Base-by-base conservation (phyloP, 495 filamentous ascomycete genomes). In the Neurospora sp. region DNA sequence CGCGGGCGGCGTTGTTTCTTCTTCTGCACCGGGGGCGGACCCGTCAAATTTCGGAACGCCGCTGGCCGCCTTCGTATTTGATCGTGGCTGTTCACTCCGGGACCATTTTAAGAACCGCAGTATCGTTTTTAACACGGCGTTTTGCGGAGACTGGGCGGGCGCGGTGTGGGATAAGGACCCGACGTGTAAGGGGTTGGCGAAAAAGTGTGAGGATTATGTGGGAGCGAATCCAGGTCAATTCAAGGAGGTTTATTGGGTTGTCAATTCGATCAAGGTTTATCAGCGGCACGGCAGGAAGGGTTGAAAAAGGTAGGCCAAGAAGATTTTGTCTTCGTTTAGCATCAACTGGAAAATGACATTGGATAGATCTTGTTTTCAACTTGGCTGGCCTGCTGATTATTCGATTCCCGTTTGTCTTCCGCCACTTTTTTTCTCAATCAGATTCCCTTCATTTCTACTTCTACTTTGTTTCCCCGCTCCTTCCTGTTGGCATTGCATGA, bases 101-200 rank as follows among this genome's bases (percentile, higher is more conserved):
- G 77, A 79, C 3, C 84, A 89, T 69, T 97, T 97, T 85, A 84
- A 83, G 73, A 78, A 90, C 61, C 90, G 96, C 81, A 86, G 88
- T 14, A 91, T 97, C 69, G 85, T 96, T 71, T 89, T 97, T 78
- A 88, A 98, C 81, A 92, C 89, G 0, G 91, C 90, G 1, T 94
- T 97, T 82, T 98, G 95, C 81, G 95, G 95, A 44, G 89, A 93
- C 74, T 97, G 93, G 92, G 94, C 94, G 20, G 94, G 93, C 41
- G 83, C 87, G 68, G 87, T 88, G 37, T 90, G 86, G 84, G 70
- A 40, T 14, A 16, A 38, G 12, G 82, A 84, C 72, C 35, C 73
- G 12, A 77, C 78, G 53, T 88, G 87, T 76, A 72, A 75, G 31
- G 71, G 78, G 66, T 80, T 81, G 73, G n/a, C n/a, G n/a, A n/a